These are phyloP conservation scores for Chlorella ohadii DNA, from an alignment of 139 green algal species.

Conservation along the genomic window DNA sequence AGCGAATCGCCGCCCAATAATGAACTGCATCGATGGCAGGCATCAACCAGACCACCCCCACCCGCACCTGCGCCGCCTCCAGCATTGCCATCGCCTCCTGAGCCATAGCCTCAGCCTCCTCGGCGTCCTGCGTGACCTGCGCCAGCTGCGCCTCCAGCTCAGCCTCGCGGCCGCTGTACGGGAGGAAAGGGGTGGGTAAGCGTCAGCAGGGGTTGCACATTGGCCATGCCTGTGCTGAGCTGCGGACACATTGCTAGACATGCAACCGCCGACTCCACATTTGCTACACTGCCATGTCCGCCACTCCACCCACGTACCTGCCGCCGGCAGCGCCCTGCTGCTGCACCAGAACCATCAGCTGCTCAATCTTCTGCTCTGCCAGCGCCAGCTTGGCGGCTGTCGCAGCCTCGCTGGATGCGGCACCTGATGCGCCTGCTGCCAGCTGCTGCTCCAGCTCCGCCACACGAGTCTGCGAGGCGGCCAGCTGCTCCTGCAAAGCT, in stretches of 20 bases:
- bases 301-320: neutral
- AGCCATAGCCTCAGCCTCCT: constrained; percentile 34
- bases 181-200: no score
- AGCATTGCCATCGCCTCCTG: constrained; percentile 42
- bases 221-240: no score
- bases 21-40: no score
- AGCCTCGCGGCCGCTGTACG: neutral
- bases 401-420: neutral
- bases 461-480: neutral
- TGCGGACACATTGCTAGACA: no score
- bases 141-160: constrained; percentile 27
- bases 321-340: neutral
- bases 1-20: no score
- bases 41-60: neutral
- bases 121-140: constrained; percentile 1
- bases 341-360: constrained; percentile 30
- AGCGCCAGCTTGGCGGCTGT: constrained; percentile 12
- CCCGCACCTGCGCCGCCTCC: constrained; percentile 26
- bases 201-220: no score
- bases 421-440: neutral
- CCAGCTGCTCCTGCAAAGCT: constrained; percentile 20
- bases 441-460: constrained; percentile 22
- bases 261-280: no score
- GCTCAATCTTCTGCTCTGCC: constrained; percentile 28
- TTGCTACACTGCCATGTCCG: no score